Percentiles rank a stretch among this genome's conserved stretches.
These are phyloP conservation scores for Paramecium octaurelia DNA, from an alignment of 73 alveolate species.

Conservation along the genomic window DNA sequence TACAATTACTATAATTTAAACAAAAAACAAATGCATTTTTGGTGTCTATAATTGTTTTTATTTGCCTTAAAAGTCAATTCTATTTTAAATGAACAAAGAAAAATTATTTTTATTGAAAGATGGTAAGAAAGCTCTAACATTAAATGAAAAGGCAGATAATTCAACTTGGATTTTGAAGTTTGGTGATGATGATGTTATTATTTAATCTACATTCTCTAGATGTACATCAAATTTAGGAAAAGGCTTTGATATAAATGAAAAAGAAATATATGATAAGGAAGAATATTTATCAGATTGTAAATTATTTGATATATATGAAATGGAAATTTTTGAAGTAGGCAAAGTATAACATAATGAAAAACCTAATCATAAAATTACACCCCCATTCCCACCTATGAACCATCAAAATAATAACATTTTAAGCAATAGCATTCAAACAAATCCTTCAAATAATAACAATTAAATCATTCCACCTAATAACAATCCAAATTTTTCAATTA, in stretches of 20 bases:
- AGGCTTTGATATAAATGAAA: background rate
- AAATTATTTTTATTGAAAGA: background rate
- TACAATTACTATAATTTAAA: background rate
- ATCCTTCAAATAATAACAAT: too few relatives aligned
- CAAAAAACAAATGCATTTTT: background rate
- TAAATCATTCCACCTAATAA: too few relatives aligned
- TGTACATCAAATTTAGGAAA: background rate
- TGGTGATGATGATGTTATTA: background rate
- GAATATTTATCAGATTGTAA: background rate
- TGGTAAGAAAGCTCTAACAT: background rate
- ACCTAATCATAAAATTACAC: too few relatives aligned
- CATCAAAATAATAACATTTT: too few relatives aligned
- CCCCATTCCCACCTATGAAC: too few relatives aligned
- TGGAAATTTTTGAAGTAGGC: background rate
- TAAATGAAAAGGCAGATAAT: background rate
- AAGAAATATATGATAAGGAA: background rate
- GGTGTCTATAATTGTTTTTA: background rate
- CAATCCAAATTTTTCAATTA: too few relatives aligned
- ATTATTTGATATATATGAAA: background rate
- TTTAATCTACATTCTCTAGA: background rate
- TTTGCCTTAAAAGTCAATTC: background rate
- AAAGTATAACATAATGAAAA: background rate
- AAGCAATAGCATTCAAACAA: too few relatives aligned
- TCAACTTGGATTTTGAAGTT: background rate
- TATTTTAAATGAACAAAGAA: background rate